A percentile compares a stretch with the other conserved stretches of the same genome.
phyloP scores from a whole-genome alignment of 2,329 filamentous ascomycete species.

The Coniella vitis region DNA sequence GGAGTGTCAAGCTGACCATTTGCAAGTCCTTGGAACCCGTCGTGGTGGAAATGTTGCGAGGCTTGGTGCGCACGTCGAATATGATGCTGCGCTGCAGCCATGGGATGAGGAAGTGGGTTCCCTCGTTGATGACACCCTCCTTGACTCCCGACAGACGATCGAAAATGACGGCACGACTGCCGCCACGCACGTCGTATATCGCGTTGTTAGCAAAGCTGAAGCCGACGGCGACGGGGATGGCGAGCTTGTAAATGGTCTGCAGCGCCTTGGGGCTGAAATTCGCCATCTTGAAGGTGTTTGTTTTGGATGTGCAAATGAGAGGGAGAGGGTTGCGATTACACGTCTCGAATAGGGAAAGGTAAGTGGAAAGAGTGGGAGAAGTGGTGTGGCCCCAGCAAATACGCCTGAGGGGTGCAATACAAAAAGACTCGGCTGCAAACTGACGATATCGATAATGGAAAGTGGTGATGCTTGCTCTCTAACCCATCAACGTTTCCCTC shows the following conservation, averaged over 20 bases:
- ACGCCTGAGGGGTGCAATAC: background rate
- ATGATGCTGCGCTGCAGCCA: conserved; percentile 94
- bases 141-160: conserved; percentile 88
- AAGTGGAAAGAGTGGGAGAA: background rate
- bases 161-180: conserved; percentile 94
- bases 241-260: conserved; percentile 52
- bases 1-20: conserved; percentile 97
- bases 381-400: background rate
- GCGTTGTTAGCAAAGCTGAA: conserved; percentile 65
- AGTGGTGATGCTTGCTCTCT: conserved; percentile 7
- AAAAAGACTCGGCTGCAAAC: conserved; percentile 2
- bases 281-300: conserved; percentile 41
- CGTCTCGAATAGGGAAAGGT: too few relatives aligned
- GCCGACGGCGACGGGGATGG: conserved; percentile 66
- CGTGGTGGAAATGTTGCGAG: conserved; percentile 93
- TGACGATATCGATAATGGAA: conserved; percentile 1
- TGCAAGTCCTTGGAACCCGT: conserved; percentile 98
- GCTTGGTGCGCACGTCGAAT: conserved; percentile 96
- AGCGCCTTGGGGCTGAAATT: conserved; percentile 26
- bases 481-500: background rate
- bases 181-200: conserved; percentile 95
- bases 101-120: conserved; percentile 91
- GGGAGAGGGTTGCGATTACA: too few relatives aligned
- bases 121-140: conserved; percentile 87
- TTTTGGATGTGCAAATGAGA: too few relatives aligned